These are phyloP conservation scores for Setaria viridis DNA, from an alignment of 202 grass and related monocot genomes.

Conservation along the genomic window DNA sequence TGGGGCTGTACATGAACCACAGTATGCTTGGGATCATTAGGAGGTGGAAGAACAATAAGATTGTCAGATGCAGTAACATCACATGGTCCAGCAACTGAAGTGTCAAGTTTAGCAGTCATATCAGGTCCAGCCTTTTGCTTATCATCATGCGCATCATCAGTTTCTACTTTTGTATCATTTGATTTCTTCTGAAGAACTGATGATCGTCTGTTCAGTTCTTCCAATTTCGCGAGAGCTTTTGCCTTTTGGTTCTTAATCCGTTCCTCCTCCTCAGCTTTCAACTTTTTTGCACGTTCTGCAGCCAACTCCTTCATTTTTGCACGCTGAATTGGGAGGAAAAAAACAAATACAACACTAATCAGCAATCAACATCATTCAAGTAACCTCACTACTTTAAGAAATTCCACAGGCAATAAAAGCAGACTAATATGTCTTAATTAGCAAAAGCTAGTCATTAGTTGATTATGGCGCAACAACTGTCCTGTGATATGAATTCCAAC, in stretches of 20 bases:
- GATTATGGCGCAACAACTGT: neutral
- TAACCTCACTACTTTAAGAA: conserved; percentile 5
- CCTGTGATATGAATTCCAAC: conserved; percentile 27
- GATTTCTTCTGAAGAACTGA: conserved; percentile 55
- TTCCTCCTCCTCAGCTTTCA: conserved; percentile 93
- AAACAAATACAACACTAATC: conserved; percentile 40
- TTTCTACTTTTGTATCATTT: conserved; percentile 41
- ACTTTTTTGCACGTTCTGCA: conserved; percentile 81
- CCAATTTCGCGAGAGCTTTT: conserved; percentile 92
- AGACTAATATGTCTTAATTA: neutral
- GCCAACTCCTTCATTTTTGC: conserved; percentile 87
- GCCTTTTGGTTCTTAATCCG: conserved; percentile 82
- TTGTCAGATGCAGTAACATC: conserved; percentile 32
- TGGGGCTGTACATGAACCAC: conserved; percentile 36
- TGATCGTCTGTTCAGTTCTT: conserved; percentile 88
- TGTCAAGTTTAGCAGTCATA: conserved; percentile 40
- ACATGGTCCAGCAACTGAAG: conserved; percentile 11
- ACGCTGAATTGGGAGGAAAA: conserved; percentile 57
- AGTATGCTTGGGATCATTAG: conserved; percentile 39
- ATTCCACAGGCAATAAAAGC: conserved; percentile 26
- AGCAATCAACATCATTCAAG: conserved; percentile 17
- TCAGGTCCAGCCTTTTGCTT: conserved; percentile 49
- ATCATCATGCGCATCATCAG: conserved; percentile 23
- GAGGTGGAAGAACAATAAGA: conserved; percentile 27
- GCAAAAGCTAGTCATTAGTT: conserved; percentile 1